These are phyloP conservation scores for Eucalyptus erythrocorys DNA, from an alignment of 345 rosid species.

Conservation along the genomic window DNA sequence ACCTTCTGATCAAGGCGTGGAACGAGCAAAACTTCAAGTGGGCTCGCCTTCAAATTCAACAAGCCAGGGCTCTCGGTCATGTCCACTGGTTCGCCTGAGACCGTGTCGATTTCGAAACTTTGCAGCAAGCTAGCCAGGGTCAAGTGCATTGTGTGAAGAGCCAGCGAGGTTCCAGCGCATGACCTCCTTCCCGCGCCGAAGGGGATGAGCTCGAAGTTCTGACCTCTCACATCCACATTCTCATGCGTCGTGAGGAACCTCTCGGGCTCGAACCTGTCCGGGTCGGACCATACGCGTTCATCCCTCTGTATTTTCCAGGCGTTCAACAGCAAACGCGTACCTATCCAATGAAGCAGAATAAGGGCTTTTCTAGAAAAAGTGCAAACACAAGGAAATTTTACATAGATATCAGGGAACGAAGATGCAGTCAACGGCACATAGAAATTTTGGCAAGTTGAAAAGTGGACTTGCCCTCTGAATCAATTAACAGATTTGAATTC, in stretches of 20 bases:
- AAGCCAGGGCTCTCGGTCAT: conserved; percentile 18
- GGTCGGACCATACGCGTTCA: neutral
- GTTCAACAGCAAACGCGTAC: neutral
- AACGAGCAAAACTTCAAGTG: conserved; percentile 15
- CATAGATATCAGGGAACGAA: neutral
- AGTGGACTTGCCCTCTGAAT: neutral
- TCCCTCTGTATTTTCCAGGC: neutral
- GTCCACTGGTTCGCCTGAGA: conserved; percentile 10
- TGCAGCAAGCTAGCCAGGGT: conserved; percentile 11
- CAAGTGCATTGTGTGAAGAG: neutral
- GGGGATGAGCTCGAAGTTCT: neutral
- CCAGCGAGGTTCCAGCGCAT: neutral
- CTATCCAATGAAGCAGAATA: neutral
- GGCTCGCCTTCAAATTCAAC: conserved; percentile 23
- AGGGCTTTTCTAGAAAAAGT: neutral
- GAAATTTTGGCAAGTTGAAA: neutral
- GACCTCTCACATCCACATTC: neutral
- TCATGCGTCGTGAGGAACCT: neutral
- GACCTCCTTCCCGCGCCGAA: neutral
- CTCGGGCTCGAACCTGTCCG: neutral
- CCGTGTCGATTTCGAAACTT: conserved; percentile 13
- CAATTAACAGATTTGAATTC: neutral
- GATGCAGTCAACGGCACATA: neutral
- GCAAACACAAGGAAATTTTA: neutral
- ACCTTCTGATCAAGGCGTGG: conserved; percentile 14